Evolutionary conservation across 352 stramenopile species (phyloP).

Genomic region (Phytopythium cucurbitacearum): DNA sequence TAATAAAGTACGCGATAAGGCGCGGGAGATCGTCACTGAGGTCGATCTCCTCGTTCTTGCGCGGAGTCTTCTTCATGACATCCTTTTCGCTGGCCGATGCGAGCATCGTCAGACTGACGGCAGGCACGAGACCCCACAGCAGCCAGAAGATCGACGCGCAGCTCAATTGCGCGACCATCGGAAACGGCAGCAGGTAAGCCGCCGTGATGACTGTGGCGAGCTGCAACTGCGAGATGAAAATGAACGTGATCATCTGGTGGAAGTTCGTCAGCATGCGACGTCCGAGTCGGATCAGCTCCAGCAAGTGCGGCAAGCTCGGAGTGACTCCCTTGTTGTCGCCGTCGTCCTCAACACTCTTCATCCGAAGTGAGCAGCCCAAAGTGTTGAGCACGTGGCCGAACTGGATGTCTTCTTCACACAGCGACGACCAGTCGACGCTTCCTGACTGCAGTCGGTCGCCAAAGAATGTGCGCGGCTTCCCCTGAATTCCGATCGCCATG

Average conservation of each 20-base stretch:
- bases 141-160: conserved; percentile 82
- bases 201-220: conserved; percentile 68
- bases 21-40: conserved; percentile 54
- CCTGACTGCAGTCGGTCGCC: conserved; percentile 56
- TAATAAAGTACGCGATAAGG: conserved; percentile 62
- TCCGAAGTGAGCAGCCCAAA: conserved; percentile 68
- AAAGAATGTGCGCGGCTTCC: conserved; percentile 65
- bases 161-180: conserved; percentile 65
- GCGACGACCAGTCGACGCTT: conserved; percentile 49
- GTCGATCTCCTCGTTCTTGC: conserved; percentile 78
- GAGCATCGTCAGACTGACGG: conserved; percentile 74
- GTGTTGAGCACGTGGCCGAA: conserved; percentile 86
- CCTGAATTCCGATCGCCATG: conserved; percentile 63
- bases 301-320: conserved; percentile 56
- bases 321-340: conserved; percentile 26
- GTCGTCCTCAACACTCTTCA: conserved; percentile 30
- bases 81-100: conserved; percentile 60
- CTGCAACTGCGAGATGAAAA: conserved; percentile 83
- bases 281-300: conserved; percentile 78
- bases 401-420: conserved; percentile 61
- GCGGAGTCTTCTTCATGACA: conserved; percentile 82
- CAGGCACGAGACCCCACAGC: conserved; percentile 74
- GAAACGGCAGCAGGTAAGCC: conserved; percentile 71
- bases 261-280: conserved; percentile 83
- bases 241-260: conserved; percentile 77